phyloP scores from a whole-genome alignment of 495 filamentous ascomycete species.

The Talaromyces adpressus region DNA sequence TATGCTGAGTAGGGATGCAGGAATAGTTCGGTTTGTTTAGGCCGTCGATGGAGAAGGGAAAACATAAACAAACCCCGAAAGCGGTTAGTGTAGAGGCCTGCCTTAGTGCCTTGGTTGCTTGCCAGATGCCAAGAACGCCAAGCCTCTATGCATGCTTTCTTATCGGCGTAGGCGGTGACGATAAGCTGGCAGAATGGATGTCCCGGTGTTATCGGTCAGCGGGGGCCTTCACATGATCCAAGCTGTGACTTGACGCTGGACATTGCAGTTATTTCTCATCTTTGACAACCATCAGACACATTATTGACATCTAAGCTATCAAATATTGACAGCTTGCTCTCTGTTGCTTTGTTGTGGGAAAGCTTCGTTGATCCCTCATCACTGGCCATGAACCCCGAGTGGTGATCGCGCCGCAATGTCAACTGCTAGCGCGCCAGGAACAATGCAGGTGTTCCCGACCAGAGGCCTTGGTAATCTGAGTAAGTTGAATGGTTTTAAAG shows the following conservation, averaged over 20 bases:
- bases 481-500: conserved; percentile 25
- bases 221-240: conserved; percentile 9
- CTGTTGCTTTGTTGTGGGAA: neutral
- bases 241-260: neutral
- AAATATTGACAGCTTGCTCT: neutral
- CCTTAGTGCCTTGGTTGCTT: neutral
- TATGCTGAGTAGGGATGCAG: conserved; percentile 9
- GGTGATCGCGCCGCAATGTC: conserved; percentile 33
- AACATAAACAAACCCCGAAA: conserved; percentile 35
- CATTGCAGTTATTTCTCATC: neutral
- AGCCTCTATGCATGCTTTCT: neutral
- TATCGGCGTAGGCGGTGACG: neutral
- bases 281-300: neutral
- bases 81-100: neutral
- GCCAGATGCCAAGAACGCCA: neutral
- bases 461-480: conserved; percentile 73
- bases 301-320: neutral
- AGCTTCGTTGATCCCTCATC: neutral
- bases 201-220: conserved; percentile 7
- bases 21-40: conserved; percentile 14
- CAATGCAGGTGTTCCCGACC: conserved; percentile 60
- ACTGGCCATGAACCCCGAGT: conserved; percentile 2
- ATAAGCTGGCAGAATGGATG: conserved; percentile 7
- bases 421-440: conserved; percentile 35
- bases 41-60: conserved; percentile 21